phyloP scores from a whole-genome alignment of 805 yeast genomes.

The Lipomyces orientalis region DNA sequence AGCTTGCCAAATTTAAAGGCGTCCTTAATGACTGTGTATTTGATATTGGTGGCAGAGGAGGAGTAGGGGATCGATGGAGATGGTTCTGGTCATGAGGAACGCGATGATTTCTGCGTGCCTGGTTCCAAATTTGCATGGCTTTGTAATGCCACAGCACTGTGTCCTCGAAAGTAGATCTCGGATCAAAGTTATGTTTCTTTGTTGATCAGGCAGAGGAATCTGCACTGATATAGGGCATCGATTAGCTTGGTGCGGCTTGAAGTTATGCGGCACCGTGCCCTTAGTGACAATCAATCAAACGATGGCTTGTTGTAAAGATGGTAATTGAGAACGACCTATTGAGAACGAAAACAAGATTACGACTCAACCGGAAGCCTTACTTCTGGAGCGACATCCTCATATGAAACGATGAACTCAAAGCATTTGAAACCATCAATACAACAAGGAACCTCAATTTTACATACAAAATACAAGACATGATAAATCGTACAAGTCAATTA shows the following conservation, averaged over 20 bases:
- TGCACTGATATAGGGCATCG: too few species aligned
- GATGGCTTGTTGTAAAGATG: too few species aligned
- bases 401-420: neutral
- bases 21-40: neutral
- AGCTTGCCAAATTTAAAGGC: neutral
- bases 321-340: neutral
- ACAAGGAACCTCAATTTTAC: neutral
- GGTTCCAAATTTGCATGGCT: constrained; percentile 34
- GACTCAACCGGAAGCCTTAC: neutral
- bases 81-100: neutral
- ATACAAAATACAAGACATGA: neutral
- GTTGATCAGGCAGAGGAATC: neutral
- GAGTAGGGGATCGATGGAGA: neutral
- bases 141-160: neutral
- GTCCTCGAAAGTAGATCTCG: neutral
- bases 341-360: neutral
- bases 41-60: constrained; percentile 4
- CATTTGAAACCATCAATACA: neutral
- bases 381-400: neutral
- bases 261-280: neutral
- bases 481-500: neutral
- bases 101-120: constrained; percentile 24
- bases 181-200: neutral
- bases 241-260: neutral
- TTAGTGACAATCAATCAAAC: too few species aligned